Evolutionary conservation across 371 early-diverging fungal species (phyloP).

Genomic region (Actinomucor elegans): DNA sequence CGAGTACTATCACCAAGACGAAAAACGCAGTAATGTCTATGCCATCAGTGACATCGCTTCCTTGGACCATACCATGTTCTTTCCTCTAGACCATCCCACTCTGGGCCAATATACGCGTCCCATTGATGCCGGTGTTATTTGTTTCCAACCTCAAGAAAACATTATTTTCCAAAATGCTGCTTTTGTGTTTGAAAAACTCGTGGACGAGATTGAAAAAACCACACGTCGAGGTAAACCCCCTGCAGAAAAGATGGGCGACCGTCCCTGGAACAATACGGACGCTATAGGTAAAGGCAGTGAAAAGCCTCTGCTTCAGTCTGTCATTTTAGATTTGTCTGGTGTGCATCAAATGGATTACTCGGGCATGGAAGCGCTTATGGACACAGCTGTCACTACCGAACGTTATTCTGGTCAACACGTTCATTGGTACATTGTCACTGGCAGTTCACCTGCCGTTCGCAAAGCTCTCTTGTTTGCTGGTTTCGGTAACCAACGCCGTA

Average conservation of each 20-base stretch:
- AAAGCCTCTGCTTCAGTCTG: conserved; percentile 60
- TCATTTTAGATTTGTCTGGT: conserved; percentile 80
- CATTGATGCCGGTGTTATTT: conserved; percentile 57
- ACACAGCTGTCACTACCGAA: conserved; percentile 41
- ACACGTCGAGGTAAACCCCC: conserved; percentile 35
- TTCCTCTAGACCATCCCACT: conserved; percentile 24
- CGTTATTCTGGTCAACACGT: conserved; percentile 34
- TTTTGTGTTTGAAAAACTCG: conserved; percentile 46
- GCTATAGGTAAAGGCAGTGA: conserved; percentile 24
- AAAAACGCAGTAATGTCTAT: neutral
- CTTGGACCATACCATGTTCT: conserved; percentile 10
- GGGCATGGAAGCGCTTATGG: conserved; percentile 69
- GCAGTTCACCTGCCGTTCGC: conserved; percentile 21
- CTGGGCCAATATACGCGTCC: conserved; percentile 21
- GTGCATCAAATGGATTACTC: conserved; percentile 81
- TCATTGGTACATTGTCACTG: conserved; percentile 38
- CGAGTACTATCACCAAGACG: neutral
- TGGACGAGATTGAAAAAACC: conserved; percentile 36
- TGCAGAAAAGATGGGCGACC: conserved; percentile 37
- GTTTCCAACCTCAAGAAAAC: conserved; percentile 68
- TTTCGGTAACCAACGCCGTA: conserved; percentile 36
- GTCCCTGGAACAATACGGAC: conserved; percentile 42
- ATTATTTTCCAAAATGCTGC: conserved; percentile 73
- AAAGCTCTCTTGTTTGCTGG: conserved; percentile 36
- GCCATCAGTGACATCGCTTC: neutral